These are phyloP conservation scores for Dimocarpus longan DNA, from an alignment of 345 rosid species.

Conservation along the genomic window DNA sequence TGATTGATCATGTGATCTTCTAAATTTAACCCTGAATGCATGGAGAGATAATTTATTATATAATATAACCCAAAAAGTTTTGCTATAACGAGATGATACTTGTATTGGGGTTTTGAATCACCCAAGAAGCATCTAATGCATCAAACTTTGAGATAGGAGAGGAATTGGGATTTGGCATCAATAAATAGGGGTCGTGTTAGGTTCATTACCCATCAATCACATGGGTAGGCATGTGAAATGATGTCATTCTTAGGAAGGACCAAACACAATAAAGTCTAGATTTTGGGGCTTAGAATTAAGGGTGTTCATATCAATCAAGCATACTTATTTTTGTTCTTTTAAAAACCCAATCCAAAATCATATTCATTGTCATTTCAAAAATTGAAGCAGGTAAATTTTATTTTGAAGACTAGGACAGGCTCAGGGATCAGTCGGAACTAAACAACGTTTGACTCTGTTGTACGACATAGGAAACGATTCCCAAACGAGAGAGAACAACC, in stretches of 20 bases:
- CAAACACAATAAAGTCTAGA: background rate
- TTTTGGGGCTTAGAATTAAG: background rate
- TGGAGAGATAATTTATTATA: no score
- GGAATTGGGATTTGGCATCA: background rate
- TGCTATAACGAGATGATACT: background rate
- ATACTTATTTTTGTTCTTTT: no score
- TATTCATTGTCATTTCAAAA: background rate
- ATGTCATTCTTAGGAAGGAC: background rate
- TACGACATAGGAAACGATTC: no score
- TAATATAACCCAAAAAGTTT: no score
- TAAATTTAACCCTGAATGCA: no score
- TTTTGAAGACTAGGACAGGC: no score
- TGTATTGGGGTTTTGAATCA: background rate
- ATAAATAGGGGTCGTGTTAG: background rate
- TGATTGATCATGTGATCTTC: no score
- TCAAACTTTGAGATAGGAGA: background rate
- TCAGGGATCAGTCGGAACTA: no score
- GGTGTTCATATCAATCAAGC: background rate
- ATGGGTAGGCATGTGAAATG: constrained; percentile 12
- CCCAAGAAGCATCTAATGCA: background rate
- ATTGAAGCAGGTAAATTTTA: no score
- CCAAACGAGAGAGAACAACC: no score
- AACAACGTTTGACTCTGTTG: no score
- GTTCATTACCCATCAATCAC: constrained; percentile 1
- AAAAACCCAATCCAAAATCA: no score